phyloP scores from a whole-genome alignment of 2,329 filamentous ascomycete genomes.

The Parafenestella ontariensis region DNA sequence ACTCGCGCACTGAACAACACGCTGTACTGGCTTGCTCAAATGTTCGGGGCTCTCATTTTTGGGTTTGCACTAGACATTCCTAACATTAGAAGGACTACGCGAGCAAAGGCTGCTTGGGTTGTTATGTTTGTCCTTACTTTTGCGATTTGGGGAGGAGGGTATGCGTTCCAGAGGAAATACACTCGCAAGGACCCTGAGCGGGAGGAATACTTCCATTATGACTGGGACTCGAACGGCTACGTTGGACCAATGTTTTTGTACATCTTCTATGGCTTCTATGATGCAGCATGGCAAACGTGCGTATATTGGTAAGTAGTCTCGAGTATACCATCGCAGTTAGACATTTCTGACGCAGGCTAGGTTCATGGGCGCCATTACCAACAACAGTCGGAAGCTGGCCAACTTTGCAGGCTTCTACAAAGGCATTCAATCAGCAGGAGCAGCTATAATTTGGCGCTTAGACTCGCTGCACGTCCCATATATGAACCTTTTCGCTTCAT shows the following conservation, averaged over 20 bases:
- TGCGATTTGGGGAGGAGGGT: constrained; percentile 80
- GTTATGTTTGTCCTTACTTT: constrained; percentile 73
- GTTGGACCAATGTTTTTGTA: constrained; percentile 84
- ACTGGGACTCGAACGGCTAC: constrained; percentile 72
- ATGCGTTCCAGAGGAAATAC: constrained; percentile 71
- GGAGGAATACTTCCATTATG: constrained; percentile 43
- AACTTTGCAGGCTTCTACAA: constrained; percentile 91
- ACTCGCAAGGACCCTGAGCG: constrained; percentile 37
- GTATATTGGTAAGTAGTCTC: constrained; percentile 76
- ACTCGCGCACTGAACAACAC: constrained; percentile 75
- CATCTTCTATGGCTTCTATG: constrained; percentile 86
- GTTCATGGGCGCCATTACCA: constrained; percentile 90
- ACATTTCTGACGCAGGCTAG: constrained; percentile 47
- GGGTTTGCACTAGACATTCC: constrained; percentile 70
- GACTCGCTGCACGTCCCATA: constrained; percentile 61
- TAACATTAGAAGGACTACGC: constrained; percentile 64
- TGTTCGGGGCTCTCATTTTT: constrained; percentile 73
- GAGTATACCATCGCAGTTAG: too few relatives aligned
- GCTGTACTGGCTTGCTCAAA: constrained; percentile 78
- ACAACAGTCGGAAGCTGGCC: constrained; percentile 86
- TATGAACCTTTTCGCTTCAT: constrained; percentile 73
- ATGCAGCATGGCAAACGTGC: constrained; percentile 85
- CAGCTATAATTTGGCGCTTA: constrained; percentile 74
- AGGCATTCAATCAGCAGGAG: constrained; percentile 82
- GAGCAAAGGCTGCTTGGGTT: constrained; percentile 68